phyloP scores from a whole-genome alignment of 2,329 filamentous ascomycete genomes.

The Parastagonospora avenae region DNA sequence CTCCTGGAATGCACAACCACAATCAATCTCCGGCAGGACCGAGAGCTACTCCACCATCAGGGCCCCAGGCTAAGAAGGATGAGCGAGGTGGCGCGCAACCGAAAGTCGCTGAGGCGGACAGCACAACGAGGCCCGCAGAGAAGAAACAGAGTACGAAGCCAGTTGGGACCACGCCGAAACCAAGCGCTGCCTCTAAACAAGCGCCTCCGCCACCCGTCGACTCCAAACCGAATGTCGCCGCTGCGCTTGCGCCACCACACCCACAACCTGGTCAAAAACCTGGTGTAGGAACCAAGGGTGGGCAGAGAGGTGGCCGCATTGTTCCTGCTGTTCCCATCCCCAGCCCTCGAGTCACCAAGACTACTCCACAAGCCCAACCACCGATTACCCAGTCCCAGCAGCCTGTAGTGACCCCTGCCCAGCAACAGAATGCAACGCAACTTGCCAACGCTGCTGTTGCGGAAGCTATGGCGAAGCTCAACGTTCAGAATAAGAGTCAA shows the following conservation, averaged over 20 bases:
- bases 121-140: slow-evolving; percentile 57
- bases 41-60: slow-evolving; percentile 39
- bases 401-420: slow-evolving; percentile 29
- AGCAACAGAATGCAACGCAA: slow-evolving; percentile 69
- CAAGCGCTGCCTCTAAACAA: slow-evolving; percentile 52
- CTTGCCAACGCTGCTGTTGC: slow-evolving; percentile 79
- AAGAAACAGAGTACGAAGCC: slow-evolving; percentile 58
- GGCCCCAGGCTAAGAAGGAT: slow-evolving; percentile 34
- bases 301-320: slow-evolving; percentile 58
- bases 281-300: slow-evolving; percentile 43
- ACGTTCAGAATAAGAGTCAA: slow-evolving; percentile 38
- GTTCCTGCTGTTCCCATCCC: slow-evolving; percentile 70
- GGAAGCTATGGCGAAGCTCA: slow-evolving; percentile 76
- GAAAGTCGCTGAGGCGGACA: slow-evolving; percentile 52
- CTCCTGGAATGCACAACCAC: slow-evolving; percentile 54
- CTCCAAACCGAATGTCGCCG: slow-evolving; percentile 68
- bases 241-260: slow-evolving; percentile 59
- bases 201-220: slow-evolving; percentile 69
- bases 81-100: slow-evolving; percentile 35
- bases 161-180: slow-evolving; percentile 31
- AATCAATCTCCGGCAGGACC: slow-evolving; percentile 48
- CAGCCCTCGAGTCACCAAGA: slow-evolving; percentile 44
- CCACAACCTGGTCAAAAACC: slow-evolving; percentile 42
- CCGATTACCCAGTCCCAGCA: slow-evolving; percentile 46
- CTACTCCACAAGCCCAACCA: slow-evolving; percentile 45